A percentile compares a stretch with the other conserved stretches of the same genome.
Evolutionary conservation across 306 rosid genomes (phyloP).

Genomic region (Senna tora): DNA sequence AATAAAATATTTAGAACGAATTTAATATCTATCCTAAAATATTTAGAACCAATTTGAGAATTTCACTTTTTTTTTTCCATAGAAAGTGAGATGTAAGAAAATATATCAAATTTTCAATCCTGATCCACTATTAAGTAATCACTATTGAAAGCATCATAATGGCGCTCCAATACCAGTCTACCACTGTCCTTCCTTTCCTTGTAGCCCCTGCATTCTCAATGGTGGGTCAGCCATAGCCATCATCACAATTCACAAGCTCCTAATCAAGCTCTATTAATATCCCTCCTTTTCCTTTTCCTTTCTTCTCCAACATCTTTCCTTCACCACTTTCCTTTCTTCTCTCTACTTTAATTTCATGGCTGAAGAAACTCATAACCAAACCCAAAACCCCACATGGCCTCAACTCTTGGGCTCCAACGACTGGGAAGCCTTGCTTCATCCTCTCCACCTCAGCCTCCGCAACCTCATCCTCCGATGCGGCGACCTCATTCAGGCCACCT

Average conservation of each 20-base stretch:
- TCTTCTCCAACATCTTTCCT: not conserved
- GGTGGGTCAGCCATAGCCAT: constrained; percentile 20
- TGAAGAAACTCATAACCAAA: not conserved
- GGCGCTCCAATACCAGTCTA: not conserved
- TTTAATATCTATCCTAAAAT: too few relatives aligned
- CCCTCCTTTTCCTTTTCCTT: not conserved
- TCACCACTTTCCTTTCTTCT: not conserved
- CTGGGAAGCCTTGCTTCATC: constrained; percentile 63
- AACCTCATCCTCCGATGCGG: constrained; percentile 66
- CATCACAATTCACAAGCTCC: too few relatives aligned
- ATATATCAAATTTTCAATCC: too few relatives aligned
- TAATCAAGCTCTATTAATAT: not conserved
- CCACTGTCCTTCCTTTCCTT: too few relatives aligned
- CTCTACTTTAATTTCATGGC: not conserved
- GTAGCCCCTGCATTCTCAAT: not conserved
- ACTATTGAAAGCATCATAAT: not conserved
- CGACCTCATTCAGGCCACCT: constrained; percentile 71
- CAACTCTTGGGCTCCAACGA: constrained; percentile 52
- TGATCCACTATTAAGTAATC: too few relatives aligned
- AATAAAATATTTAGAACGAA: too few relatives aligned
- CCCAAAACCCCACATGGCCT: constrained; percentile 46
- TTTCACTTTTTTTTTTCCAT: too few relatives aligned
- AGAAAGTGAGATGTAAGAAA: too few relatives aligned
- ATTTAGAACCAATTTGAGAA: too few relatives aligned
- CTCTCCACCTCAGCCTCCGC: constrained; percentile 57